A percentile compares a stretch with the other conserved stretches of the same genome.
Conservation (phyloP, 75 land plant genomes). For the Picea sitchensis region DNA sequence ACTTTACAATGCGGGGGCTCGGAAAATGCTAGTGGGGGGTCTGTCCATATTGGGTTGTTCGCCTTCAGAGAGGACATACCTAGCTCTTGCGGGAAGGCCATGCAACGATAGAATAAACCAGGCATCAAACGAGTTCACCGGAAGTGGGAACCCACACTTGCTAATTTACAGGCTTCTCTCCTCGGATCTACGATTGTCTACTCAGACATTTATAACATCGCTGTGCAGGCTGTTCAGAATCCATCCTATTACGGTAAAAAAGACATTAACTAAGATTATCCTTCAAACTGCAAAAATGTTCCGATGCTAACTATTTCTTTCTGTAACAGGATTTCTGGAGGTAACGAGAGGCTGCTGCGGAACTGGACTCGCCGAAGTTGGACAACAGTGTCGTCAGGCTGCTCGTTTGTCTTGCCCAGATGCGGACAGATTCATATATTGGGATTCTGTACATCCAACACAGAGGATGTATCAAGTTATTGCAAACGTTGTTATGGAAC, state of each 20-base stretch:
- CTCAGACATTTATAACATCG: conserved; percentile 15
- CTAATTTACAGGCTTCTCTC: conserved; percentile 7
- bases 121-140: conserved; percentile 13
- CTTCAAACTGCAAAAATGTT: conserved; percentile 13
- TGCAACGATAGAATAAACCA: conserved; percentile 14
- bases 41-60: conserved; percentile 36
- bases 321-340: conserved; percentile 9
- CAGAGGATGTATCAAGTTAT: conserved; percentile 18
- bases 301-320: too few relatives aligned
- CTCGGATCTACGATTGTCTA: conserved; percentile 18
- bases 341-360: conserved; percentile 45
- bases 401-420: conserved; percentile 21
- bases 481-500: not conserved
- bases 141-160: not conserved
- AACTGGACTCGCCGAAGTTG: conserved; percentile 33
- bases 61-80: conserved; percentile 27
- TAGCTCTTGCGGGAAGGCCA: not conserved
- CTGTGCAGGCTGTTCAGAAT: not conserved
- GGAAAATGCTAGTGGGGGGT: conserved; percentile 23
- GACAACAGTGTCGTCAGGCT: conserved; percentile 18
- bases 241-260: not conserved
- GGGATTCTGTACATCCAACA: conserved; percentile 49
- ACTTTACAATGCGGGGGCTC: conserved; percentile 19
- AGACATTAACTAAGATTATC: too few relatives aligned
- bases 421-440: conserved; percentile 31